Conservation (phyloP, 176 grass and related monocot genomes). For the Cenchrus fungigraminus region DNA sequence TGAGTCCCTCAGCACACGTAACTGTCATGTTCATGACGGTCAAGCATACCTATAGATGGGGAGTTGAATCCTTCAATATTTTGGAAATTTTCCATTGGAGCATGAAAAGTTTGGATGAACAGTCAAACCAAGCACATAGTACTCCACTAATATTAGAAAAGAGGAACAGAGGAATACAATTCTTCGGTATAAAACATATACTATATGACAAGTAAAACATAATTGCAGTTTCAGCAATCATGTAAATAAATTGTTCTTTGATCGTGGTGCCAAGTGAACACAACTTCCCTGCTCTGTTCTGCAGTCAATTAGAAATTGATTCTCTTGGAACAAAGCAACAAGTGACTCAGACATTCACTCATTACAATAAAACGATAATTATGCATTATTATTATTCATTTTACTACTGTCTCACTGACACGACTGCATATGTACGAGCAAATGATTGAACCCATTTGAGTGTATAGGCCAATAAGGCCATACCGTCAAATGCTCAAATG, state of each 20-base stretch:
- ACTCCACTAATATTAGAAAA: not conserved
- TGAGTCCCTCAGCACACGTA: slow-evolving; percentile 9
- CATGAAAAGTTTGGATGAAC: not conserved
- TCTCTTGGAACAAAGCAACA: not conserved
- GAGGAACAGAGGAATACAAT: too few species aligned
- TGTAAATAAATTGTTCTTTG: slow-evolving; percentile 10
- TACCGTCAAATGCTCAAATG: slow-evolving; percentile 37
- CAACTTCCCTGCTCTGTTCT: slow-evolving; percentile 19
- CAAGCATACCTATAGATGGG: not conserved
- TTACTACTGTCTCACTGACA: not conserved
- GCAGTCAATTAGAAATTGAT: not conserved
- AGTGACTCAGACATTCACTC: slow-evolving; percentile 4
- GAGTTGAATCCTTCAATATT: not conserved
- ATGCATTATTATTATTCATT: not conserved
- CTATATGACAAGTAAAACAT: not conserved
- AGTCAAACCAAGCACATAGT: not conserved
- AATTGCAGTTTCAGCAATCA: not conserved
- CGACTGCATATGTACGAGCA: not conserved
- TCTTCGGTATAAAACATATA: not conserved
- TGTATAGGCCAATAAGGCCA: not conserved
- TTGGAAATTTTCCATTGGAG: not conserved
- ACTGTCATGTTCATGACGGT: slow-evolving; percentile 13
- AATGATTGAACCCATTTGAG: not conserved
- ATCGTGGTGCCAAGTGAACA: slow-evolving; percentile 9
- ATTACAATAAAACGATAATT: not conserved